phyloP scores from a whole-genome alignment of 2,329 filamentous ascomycete genomes.

The Calcarisporium arbuscula region DNA sequence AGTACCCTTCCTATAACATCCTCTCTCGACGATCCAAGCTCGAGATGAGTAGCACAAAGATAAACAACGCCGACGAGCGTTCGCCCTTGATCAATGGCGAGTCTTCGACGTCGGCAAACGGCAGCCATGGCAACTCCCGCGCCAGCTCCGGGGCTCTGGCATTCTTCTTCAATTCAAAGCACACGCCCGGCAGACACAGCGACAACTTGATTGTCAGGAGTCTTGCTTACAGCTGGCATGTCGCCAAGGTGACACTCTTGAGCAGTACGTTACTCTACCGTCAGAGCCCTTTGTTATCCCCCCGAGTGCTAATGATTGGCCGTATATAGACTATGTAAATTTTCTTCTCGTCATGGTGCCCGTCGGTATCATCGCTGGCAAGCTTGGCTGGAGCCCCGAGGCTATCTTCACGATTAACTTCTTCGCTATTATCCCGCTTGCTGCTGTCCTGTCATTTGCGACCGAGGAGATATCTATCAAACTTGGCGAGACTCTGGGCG shows the following conservation, averaged over 20 bases:
- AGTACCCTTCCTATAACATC: slow-evolving; percentile 13
- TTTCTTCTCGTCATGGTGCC: slow-evolving; percentile 68
- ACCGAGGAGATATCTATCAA: slow-evolving; percentile 71
- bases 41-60: slow-evolving; percentile 24
- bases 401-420: slow-evolving; percentile 73
- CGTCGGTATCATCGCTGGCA: slow-evolving; percentile 62
- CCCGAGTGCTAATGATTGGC: not conserved
- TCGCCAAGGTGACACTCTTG: slow-evolving; percentile 50
- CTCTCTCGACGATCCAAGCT: slow-evolving; percentile 19
- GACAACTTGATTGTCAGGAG: slow-evolving; percentile 37
- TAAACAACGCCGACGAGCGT: slow-evolving; percentile 26
- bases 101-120: slow-evolving; percentile 16
- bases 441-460: slow-evolving; percentile 67
- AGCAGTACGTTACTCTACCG: slow-evolving; percentile 43
- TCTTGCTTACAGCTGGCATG: slow-evolving; percentile 46
- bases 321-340: slow-evolving; percentile 53
- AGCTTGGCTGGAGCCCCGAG: slow-evolving; percentile 55
- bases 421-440: slow-evolving; percentile 71
- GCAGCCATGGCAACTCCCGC: slow-evolving; percentile 10
- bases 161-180: slow-evolving; percentile 43
- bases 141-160: slow-evolving; percentile 17
- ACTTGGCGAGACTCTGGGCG: slow-evolving; percentile 67
- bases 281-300: no score
- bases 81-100: slow-evolving; percentile 37
- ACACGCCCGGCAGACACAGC: slow-evolving; percentile 48